Base-by-base conservation (phyloP, 305 asterid genomes). In the Vinca major region DNA sequence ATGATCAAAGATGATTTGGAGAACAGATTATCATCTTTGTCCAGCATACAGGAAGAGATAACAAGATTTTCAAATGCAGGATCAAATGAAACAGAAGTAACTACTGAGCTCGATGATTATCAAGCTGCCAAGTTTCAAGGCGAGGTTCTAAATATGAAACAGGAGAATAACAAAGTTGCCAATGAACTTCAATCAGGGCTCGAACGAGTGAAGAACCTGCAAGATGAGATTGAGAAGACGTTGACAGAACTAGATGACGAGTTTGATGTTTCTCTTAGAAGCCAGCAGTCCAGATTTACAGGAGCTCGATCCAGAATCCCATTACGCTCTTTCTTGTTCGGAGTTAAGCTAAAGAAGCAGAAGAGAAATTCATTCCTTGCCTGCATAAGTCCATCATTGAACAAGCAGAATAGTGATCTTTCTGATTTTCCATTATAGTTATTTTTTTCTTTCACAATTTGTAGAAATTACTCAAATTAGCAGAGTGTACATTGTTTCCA, bases 61-160 rank as follows among this genome's bases (percentile, higher is more conserved):
- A 62, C 75, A 66, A 53, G 79, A 58, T 57, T 77, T 20, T 63
- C 83, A 60, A 72, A 53, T 33, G 66, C 74, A 48, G 62, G 71
- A 9, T 41, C 77, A 11, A 45, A 43, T 44, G 71, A 13, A 40
- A 78, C 67, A 70, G 75, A 62, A 3, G 33, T 26, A 26, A 26
- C 33, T 26, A 36, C 65, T 0, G 84, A 73, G 71, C 79, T 80
- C 54, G 74, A 76, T 61, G 73, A 73, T 60, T 80, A 75, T 51
- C 81, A 82, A 71, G 86, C 86, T 17, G 86, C 84, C 43, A 82
- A 82, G 65, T 75, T 82, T 63, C 86, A 82, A 21, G 86, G 86
- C 1, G 86, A 82, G 82, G 69, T 82, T 80, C 65, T 77, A 64
- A 82, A 77, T 66, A 79, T 82, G 86, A 82, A 68, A 65, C 84